phyloP scores from a whole-genome alignment of 2,329 filamentous ascomycete species.

The Penicillium paneum region DNA sequence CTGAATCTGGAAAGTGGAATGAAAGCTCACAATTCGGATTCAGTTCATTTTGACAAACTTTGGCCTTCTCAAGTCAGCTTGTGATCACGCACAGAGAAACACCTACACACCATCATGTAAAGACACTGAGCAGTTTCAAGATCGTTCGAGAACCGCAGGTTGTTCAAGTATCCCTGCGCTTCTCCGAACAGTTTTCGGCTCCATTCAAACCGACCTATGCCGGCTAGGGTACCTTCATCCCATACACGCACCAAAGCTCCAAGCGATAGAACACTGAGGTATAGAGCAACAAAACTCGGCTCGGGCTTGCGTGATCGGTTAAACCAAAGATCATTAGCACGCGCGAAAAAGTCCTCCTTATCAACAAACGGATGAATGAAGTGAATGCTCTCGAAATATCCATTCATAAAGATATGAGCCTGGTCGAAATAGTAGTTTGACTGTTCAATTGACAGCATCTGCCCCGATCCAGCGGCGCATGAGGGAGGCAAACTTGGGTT shows the following conservation, averaged over 20 bases:
- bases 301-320: constrained; percentile 29
- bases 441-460: constrained; percentile 21
- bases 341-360: constrained; percentile 44
- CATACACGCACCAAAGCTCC: constrained; percentile 47
- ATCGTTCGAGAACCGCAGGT: constrained; percentile 45
- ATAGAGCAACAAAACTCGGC: constrained; percentile 48
- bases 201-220: constrained; percentile 47
- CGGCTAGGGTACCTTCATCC: constrained; percentile 45
- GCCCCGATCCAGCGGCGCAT: constrained; percentile 19
- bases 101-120: constrained; percentile 43
- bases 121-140: constrained; percentile 50
- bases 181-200: constrained; percentile 47
- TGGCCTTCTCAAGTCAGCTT: constrained; percentile 34
- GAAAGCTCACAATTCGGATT: constrained; percentile 44
- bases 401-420: constrained; percentile 46
- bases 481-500: constrained; percentile 45
- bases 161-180: constrained; percentile 40
- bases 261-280: constrained; percentile 48
- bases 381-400: constrained; percentile 50
- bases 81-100: neutral
- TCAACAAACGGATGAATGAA: constrained; percentile 50
- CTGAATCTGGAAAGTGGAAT: neutral
- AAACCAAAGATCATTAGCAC: constrained; percentile 47
- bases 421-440: constrained; percentile 45
- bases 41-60: constrained; percentile 51